Evolutionary conservation across 805 yeast species (phyloP).

Genomic region (Saturnispora hagleri): DNA sequence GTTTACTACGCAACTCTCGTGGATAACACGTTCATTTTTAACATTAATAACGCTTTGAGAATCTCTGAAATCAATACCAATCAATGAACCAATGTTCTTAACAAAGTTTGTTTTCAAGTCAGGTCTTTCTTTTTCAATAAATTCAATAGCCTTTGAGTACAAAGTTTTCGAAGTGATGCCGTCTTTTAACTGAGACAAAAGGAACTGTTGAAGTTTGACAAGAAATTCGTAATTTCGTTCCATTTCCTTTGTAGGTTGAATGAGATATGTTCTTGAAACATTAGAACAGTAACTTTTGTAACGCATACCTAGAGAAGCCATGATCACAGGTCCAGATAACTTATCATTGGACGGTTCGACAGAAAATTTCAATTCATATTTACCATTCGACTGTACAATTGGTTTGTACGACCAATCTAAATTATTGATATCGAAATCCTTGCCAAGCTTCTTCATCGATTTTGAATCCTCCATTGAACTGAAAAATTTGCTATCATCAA

Average conservation of each 20-base stretch:
- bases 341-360: constrained; percentile 64
- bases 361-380: constrained; percentile 74
- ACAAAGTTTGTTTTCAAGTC: constrained; percentile 57
- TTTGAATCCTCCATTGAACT: constrained; percentile 39
- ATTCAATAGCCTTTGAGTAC: constrained; percentile 54
- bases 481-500: constrained; percentile 70
- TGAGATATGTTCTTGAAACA: constrained; percentile 77
- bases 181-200: constrained; percentile 50
- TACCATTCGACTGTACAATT: constrained; percentile 79
- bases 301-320: constrained; percentile 77
- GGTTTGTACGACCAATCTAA: constrained; percentile 95
- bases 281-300: constrained; percentile 86
- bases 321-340: constrained; percentile 67
- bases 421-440: constrained; percentile 64
- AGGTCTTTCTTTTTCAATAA: constrained; percentile 52
- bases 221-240: constrained; percentile 73
- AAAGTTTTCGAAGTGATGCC: constrained; percentile 63
- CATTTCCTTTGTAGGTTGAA: constrained; percentile 77
- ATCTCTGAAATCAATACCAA: constrained; percentile 87
- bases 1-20: constrained; percentile 66
- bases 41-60: constrained; percentile 61
- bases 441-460: constrained; percentile 43
- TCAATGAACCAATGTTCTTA: constrained; percentile 78
- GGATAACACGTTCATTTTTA: constrained; percentile 59
- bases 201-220: constrained; percentile 56